Base-by-base conservation (phyloP, 805 yeast species). In the Lipomyces spencermartinsiae region DNA sequence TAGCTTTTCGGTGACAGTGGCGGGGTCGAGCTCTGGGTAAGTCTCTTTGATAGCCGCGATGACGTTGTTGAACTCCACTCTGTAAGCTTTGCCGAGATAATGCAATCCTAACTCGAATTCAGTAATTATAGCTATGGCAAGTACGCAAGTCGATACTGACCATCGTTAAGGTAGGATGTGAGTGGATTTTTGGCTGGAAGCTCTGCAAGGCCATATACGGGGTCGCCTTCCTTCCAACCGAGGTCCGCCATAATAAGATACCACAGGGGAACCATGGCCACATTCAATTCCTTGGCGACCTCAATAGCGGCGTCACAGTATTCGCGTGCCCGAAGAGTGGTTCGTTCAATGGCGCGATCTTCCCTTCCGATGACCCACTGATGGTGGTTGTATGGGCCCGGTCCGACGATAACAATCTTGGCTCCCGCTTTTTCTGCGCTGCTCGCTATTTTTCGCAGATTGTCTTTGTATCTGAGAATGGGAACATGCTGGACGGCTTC, bases 261-360 rank as follows among this genome's bases (percentile, higher is more conserved):
- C 80, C 86, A 84, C 39, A 89, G 74, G 70, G 89, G 85, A 2
- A 92, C 81, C 65, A 85, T 86, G 0, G 93, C 89, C 0, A 89
- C 83, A 0, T 79, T 73, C n/a, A 80, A 75, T 22, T 79, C 78
- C 2, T 66, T 63, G 1, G 92, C 87, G 10, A 89, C 79, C 3
- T 76, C 70, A 19, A 76, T 74, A 4, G 88, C 80, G 0, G 84
- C 87, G 31, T 84, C 84, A 1, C 86, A 81, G 75, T 92, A 92
- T 55, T 71, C 58, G 54, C 78, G 76, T 33, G 86, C 84, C 19
- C 76, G 75, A 61, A 80, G 82, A 55, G 83, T 83, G 1, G 84
- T 79, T 74, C 92, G 81, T 33, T 62, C 61, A 9, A 58, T 53
- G 16, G 37, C 34, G 8, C 59, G 62, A 10, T 63, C 71, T 39